Percentiles rank a stretch among this genome's conserved stretches.
Evolutionary conservation across 78 protist species (phyloP).

Genomic region (Tieghemostelium lacteum): DNA sequence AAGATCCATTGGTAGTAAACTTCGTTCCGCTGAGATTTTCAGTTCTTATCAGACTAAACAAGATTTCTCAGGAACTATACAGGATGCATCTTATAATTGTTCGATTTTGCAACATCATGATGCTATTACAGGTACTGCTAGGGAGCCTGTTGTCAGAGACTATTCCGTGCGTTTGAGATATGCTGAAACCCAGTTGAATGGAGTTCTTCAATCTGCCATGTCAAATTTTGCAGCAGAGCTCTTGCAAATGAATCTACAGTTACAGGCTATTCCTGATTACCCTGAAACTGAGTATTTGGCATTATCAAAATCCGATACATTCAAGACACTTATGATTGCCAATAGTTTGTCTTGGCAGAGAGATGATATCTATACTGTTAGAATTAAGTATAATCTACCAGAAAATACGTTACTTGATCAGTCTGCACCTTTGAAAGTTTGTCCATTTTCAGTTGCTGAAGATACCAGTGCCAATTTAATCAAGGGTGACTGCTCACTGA

Average conservation of each 20-base stretch:
- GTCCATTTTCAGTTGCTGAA: slow-evolving; percentile 2
- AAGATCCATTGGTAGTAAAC: background rate
- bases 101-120: slow-evolving; percentile 54
- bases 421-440: background rate
- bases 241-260: too few species aligned
- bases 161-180: background rate
- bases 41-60: background rate
- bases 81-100: background rate
- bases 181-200: background rate
- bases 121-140: slow-evolving; percentile 48
- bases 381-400: background rate
- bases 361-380: background rate
- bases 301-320: too few species aligned
- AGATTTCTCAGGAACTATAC: background rate
- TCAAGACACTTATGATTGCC: too few species aligned
- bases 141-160: slow-evolving; percentile 12
- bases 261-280: too few species aligned
- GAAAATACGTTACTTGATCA: too few species aligned
- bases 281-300: too few species aligned
- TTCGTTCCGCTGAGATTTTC: slow-evolving; percentile 22
- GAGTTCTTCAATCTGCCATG: background rate
- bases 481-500: slow-evolving; percentile 4
- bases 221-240: background rate
- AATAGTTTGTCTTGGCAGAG: background rate
- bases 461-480: too few species aligned